Percentiles rank a stretch among this genome's conserved stretches.
These are phyloP conservation scores for Citrullus mucosospermus DNA, from an alignment of 306 rosid genomes.

Conservation along the genomic window DNA sequence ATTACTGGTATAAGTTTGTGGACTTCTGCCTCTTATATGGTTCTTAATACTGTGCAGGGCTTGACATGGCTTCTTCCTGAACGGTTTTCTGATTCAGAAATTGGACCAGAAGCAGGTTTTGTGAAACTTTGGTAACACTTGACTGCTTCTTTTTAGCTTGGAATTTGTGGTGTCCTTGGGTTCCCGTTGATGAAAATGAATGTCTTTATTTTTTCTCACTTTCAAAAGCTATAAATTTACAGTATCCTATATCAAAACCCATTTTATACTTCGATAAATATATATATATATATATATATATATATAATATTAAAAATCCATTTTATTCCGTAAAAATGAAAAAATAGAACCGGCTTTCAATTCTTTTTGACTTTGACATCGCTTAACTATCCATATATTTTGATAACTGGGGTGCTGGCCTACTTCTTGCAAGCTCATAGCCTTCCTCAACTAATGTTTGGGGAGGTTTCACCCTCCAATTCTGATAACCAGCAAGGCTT, in stretches of 20 bases:
- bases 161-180: conserved; percentile 9
- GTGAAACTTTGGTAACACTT: conserved; percentile 81
- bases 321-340: not conserved
- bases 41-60: conserved; percentile 40
- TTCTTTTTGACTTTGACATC: not conserved
- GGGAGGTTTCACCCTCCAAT: not conserved
- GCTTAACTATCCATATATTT: not conserved
- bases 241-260: not conserved
- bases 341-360: not conserved
- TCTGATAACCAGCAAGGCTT: not conserved
- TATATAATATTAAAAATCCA: too few species aligned
- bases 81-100: conserved; percentile 88
- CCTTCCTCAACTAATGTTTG: not conserved
- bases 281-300: too few species aligned
- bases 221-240: not conserved
- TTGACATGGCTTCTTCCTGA: conserved; percentile 96
- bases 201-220: not conserved
- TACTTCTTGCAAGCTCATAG: not conserved
- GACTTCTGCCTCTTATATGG: not conserved
- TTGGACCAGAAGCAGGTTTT: conserved; percentile 99
- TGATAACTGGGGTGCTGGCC: not conserved
- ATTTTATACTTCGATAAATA: not conserved
- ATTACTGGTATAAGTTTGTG: not conserved
- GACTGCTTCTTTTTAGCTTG: conserved; percentile 38
- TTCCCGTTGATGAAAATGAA: not conserved